Percentiles rank a stretch among this genome's conserved stretches.
Evolutionary conservation across 345 rosid genomes (phyloP).

Genomic region (Reutealis trisperma): DNA sequence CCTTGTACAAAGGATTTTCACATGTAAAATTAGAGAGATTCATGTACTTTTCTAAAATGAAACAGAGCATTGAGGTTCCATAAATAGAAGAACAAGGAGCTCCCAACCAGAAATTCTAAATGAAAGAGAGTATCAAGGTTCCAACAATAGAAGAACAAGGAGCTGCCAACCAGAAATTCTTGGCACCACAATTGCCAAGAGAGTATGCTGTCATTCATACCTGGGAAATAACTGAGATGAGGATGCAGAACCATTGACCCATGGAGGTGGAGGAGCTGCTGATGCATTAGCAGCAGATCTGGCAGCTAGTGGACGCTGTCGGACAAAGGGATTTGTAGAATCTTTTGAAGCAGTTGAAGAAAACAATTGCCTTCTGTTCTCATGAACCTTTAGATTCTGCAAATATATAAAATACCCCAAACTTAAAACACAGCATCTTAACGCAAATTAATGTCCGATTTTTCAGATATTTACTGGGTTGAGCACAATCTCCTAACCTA

Average conservation of each 20-base stretch:
- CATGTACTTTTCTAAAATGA: background rate
- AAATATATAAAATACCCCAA: constrained; percentile 12
- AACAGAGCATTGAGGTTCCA: background rate
- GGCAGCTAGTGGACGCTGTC: constrained; percentile 75
- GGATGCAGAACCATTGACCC: constrained; percentile 64
- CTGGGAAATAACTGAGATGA: constrained; percentile 52
- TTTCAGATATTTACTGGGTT: background rate
- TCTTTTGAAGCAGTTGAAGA: constrained; percentile 71
- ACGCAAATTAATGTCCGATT: background rate
- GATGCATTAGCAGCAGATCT: constrained; percentile 52
- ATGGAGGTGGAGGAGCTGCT: constrained; percentile 55
- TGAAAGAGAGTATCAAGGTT: too few relatives aligned
- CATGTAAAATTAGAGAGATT: background rate
- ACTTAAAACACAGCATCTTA: background rate
- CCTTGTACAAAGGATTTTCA: background rate
- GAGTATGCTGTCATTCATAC: constrained; percentile 22
- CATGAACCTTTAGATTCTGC: constrained; percentile 81
- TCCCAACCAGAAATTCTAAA: background rate
- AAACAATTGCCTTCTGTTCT: constrained; percentile 74
- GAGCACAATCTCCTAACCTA: constrained; percentile 12
- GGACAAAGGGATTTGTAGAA: constrained; percentile 67
- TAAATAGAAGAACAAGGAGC: background rate
- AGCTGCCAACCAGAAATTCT: background rate
- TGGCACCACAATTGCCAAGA: background rate
- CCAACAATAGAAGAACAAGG: background rate